Percentiles rank a stretch among this genome's conserved stretches.
phyloP scores from a whole-genome alignment of 768 basidiomycete species.

The Paxillus rubicundulus region DNA sequence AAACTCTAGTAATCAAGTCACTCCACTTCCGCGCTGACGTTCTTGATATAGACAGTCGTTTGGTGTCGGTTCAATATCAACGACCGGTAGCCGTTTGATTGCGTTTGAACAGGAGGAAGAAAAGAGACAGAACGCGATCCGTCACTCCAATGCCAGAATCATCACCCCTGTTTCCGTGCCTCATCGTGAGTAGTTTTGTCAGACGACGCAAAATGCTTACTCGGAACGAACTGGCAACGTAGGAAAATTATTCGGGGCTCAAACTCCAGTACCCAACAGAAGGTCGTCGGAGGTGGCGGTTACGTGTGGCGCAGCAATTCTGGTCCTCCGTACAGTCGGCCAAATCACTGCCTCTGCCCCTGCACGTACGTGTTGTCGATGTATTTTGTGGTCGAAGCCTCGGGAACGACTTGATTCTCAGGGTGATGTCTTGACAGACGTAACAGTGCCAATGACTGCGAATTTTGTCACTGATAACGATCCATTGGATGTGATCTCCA shows the following conservation, averaged over 20 bases:
- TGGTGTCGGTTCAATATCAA: background rate
- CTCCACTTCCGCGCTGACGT: too few relatives aligned
- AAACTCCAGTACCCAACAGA: slow-evolving; percentile 48
- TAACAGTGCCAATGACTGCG: slow-evolving; percentile 16
- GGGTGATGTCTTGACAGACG: slow-evolving; percentile 9
- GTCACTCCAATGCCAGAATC: too few relatives aligned
- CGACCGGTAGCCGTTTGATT: background rate
- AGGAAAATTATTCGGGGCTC: slow-evolving; percentile 43
- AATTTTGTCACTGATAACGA: slow-evolving; percentile 46
- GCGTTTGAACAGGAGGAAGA: too few relatives aligned
- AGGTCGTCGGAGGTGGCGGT: slow-evolving; percentile 55
- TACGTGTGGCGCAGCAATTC: slow-evolving; percentile 52
- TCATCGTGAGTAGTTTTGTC: slow-evolving; percentile 16
- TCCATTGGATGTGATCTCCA: slow-evolving; percentile 47
- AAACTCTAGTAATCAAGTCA: too few relatives aligned
- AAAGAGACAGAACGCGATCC: background rate
- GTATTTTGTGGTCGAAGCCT: background rate
- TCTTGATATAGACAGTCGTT: background rate
- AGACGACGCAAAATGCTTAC: slow-evolving; percentile 5
- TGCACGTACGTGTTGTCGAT: slow-evolving; percentile 7
- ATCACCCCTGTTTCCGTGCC: slow-evolving; percentile 16
- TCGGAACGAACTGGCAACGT: background rate
- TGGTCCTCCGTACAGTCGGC: slow-evolving; percentile 35
- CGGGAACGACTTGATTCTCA: slow-evolving; percentile 11
- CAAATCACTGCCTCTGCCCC: slow-evolving; percentile 12